Evolutionary conservation across 1,139 yeast species (phyloP).

Genomic region (Suhomyces bribrorum): DNA sequence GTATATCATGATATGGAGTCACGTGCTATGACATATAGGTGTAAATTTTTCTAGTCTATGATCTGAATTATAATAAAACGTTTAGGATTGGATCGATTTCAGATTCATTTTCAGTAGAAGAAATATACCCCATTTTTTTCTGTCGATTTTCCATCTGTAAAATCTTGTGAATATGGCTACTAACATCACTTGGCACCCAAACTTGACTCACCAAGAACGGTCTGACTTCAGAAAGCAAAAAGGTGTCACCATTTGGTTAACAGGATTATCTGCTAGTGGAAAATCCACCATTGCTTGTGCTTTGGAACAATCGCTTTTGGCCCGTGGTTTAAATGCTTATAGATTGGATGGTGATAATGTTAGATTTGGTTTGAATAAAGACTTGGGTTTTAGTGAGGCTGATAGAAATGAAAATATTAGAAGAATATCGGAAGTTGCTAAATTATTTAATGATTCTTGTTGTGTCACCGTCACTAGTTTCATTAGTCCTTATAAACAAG

Average conservation of each 20-base stretch:
- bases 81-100: background rate
- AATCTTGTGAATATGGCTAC: conserved; percentile 66
- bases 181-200: conserved; percentile 94
- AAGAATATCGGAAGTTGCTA: conserved; percentile 89
- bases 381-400: conserved; percentile 85
- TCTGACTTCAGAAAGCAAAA: conserved; percentile 68
- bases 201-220: conserved; percentile 83
- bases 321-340: conserved; percentile 69
- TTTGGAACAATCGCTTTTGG: conserved; percentile 75
- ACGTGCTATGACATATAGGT: conserved; percentile 18
- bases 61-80: no score
- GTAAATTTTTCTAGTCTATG: background rate
- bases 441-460: conserved; percentile 88
- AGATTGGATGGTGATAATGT: conserved; percentile 94
- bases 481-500: conserved; percentile 85
- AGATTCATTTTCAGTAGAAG: background rate
- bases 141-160: background rate
- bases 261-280: conserved; percentile 94
- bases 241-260: conserved; percentile 92
- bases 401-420: conserved; percentile 95
- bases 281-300: conserved; percentile 96
- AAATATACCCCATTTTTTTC: background rate
- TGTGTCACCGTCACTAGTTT: conserved; percentile 84
- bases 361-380: conserved; percentile 92
- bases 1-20: conserved; percentile 11